These are phyloP conservation scores for Phytophthora capsici DNA, from an alignment of 352 stramenopile genomes.

Conservation along the genomic window DNA sequence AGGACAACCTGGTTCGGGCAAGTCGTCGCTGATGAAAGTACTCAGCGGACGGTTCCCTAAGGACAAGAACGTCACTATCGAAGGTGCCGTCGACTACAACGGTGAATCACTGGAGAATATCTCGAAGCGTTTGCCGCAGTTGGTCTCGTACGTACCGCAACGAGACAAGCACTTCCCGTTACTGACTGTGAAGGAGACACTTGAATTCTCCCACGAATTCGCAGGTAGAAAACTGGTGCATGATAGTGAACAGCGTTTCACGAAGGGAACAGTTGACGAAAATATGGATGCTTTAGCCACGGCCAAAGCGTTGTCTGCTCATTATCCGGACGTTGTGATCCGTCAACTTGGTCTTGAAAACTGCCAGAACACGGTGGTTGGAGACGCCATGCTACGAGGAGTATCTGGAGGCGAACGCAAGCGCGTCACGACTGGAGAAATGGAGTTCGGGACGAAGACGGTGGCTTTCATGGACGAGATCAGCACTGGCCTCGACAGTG, in stretches of 20 bases:
- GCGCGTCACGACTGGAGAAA: slow-evolving; percentile 85
- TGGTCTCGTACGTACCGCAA: slow-evolving; percentile 47
- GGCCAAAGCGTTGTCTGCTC: slow-evolving; percentile 27
- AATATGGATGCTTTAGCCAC: slow-evolving; percentile 23
- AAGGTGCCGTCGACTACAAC: slow-evolving; percentile 53
- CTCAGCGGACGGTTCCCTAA: slow-evolving; percentile 2
- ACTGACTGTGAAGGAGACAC: slow-evolving; percentile 43
- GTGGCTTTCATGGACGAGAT: slow-evolving; percentile 83
- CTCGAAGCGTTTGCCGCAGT: slow-evolving; percentile 38
- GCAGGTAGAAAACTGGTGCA: slow-evolving; percentile 36
- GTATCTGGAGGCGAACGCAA: slow-evolving; percentile 90
- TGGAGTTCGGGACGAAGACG: slow-evolving; percentile 79
- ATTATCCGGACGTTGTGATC: slow-evolving; percentile 54
- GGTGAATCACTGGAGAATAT: slow-evolving; percentile 31
- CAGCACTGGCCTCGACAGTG: slow-evolving; percentile 61
- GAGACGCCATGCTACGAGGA: slow-evolving; percentile 57
- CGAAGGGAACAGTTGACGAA: slow-evolving; percentile 35
- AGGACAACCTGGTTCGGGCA: slow-evolving; percentile 36
- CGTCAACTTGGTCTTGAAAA: slow-evolving; percentile 49
- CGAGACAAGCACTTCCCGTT: slow-evolving; percentile 91
- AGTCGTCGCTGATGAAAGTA: slow-evolving; percentile 10
- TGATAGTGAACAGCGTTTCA: slow-evolving; percentile 44
- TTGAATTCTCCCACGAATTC: slow-evolving; percentile 75
- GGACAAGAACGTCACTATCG: slow-evolving; percentile 11
- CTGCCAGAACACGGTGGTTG: slow-evolving; percentile 59